Evolutionary conservation across 164 flowering plant genomes (phyloP).

Genomic region (Litsea cubeba): DNA sequence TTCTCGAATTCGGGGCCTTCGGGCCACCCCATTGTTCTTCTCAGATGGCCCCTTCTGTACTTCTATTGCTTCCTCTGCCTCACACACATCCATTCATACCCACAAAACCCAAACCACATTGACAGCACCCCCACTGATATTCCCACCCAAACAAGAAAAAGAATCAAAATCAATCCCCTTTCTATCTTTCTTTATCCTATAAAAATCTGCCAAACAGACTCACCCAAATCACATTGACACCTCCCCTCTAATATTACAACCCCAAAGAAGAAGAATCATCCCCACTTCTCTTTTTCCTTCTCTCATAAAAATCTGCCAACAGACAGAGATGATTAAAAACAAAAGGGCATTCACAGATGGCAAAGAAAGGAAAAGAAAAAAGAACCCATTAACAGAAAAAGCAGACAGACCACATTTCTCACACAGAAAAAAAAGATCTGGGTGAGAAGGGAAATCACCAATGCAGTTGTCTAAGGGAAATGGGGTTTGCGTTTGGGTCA

Average conservation of each 20-base stretch:
- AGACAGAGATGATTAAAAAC: constrained; percentile 1
- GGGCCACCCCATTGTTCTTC: constrained; percentile 31
- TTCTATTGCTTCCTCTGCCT: constrained; percentile 32
- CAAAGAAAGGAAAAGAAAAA: constrained; percentile 13
- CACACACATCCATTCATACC: constrained; percentile 77
- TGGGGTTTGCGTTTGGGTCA: constrained; percentile 18
- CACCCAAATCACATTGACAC: constrained; percentile 1
- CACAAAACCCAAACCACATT: constrained; percentile 53
- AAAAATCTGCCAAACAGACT: constrained; percentile 9
- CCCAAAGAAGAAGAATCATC: constrained; percentile 15
- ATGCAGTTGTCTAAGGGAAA: constrained; percentile 19
- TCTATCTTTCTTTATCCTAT: constrained; percentile 17
- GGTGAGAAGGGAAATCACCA: constrained; percentile 13
- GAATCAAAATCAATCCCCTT: background rate
- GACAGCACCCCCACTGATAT: constrained; percentile 27
- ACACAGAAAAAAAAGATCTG: constrained; percentile 32
- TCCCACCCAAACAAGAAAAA: constrained; percentile 10
- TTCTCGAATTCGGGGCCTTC: constrained; percentile 34
- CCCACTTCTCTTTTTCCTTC: background rate
- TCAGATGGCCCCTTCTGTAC: constrained; percentile 44
- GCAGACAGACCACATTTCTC: constrained; percentile 13
- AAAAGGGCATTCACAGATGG: background rate
- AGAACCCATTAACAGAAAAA: constrained; percentile 18
- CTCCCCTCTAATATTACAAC: background rate
- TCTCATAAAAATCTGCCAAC: constrained; percentile 45